These are phyloP conservation scores for Neonectria hederae DNA, from an alignment of 2,329 filamentous ascomycete species.

Conservation along the genomic window DNA sequence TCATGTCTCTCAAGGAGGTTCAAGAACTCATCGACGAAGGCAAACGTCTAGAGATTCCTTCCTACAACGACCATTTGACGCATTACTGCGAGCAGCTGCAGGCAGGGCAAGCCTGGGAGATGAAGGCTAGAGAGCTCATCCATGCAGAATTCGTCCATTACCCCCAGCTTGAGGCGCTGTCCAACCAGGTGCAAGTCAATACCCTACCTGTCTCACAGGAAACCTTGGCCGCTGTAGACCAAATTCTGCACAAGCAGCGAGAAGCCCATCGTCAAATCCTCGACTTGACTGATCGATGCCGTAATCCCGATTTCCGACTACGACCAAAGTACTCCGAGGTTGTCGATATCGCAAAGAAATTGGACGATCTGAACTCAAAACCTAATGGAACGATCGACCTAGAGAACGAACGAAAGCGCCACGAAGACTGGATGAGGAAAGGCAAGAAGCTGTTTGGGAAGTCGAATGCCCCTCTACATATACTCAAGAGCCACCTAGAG, in stretches of 20 bases:
- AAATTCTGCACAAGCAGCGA: constrained; percentile 93
- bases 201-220: constrained; percentile 83
- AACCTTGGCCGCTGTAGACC: constrained; percentile 84
- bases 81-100: constrained; percentile 80
- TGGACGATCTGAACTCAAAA: constrained; percentile 92
- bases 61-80: constrained; percentile 81
- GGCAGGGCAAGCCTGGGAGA: constrained; percentile 88
- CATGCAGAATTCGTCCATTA: constrained; percentile 92
- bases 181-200: constrained; percentile 76
- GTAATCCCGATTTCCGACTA: constrained; percentile 76
- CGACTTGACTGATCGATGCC: constrained; percentile 81
- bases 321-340: constrained; percentile 90
- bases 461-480: constrained; percentile 95
- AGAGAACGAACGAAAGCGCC: constrained; percentile 91
- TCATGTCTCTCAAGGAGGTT: constrained; percentile 81
- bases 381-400: constrained; percentile 90
- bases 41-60: constrained; percentile 78
- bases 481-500: constrained; percentile 93
- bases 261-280: constrained; percentile 92
- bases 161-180: constrained; percentile 91
- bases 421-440: constrained; percentile 99
- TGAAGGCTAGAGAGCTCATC: constrained; percentile 91
- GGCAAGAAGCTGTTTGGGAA: constrained; percentile 99
- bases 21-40: constrained; percentile 81
- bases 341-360: constrained; percentile 85